Base-by-base conservation (phyloP, 371 early-diverging fungal species). In the Mortierella sp. region DNA sequence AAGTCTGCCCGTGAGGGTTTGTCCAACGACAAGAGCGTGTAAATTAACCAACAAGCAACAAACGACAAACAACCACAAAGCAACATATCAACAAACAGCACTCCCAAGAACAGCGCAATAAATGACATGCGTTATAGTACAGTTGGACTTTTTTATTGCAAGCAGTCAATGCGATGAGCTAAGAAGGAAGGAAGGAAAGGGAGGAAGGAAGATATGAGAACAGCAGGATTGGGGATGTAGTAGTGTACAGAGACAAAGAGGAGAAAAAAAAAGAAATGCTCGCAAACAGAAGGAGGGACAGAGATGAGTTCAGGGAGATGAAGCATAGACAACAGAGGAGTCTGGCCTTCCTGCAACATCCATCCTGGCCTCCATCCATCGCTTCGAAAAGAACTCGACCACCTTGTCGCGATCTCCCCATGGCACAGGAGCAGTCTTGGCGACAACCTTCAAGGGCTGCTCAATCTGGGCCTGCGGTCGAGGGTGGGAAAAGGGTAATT, bases 1-100 rank as follows among this genome's bases (percentile, higher is more conserved):
- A 83, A 75, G 50, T 70, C 84, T 63, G 79, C 84, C 19, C 79
- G 76, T 45, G 84, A 78, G 48, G 84, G 70, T 40, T 16, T 68
- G n/a, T 19, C 74, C 11, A 75, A 78, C 31, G 79, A 71, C 64
- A 83, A 79, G 72, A 66, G 73, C 39, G 76, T 73, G 16, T 83
- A 79, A 64, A 66, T 22, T 29, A 29, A 34, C 29, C 16, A 58
- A 6, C 58, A 58, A 7, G 9, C 19, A 31, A 34, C 58, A 31
- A 53, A 29, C 29, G n/a, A n/a, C n/a, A n/a, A n/a, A n/a, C n/a
- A n/a, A n/a, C 31, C 31, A 52, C 31, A 9, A 45, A 22, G 26
- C 31, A 3, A 26, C 14, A 1, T 14, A 55, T 31, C 58, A 34
- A 8, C 34, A 29, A 31, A 5, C 58, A 16, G 19, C 34, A 34